Conservation (phyloP, 73 alveolate genomes). For the Tetrahymena thermophila region DNA sequence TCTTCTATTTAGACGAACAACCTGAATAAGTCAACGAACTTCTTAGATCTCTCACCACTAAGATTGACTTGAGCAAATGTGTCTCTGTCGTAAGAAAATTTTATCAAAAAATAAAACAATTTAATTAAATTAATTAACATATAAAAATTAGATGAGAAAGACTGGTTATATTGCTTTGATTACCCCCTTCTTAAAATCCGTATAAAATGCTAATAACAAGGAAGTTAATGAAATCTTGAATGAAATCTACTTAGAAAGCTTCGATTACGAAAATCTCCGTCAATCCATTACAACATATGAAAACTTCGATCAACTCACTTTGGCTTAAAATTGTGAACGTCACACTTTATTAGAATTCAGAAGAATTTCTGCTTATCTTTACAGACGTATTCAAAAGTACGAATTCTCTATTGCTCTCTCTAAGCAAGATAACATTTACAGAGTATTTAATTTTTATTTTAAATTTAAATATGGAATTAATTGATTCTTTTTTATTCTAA, state of each 20-base stretch:
- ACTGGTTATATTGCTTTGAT: constrained; percentile 86
- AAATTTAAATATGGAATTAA: neutral
- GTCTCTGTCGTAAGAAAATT: constrained; percentile 63
- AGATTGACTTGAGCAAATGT: constrained; percentile 87
- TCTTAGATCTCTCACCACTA: constrained; percentile 79
- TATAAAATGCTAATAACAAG: constrained; percentile 81
- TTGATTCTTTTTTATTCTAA: neutral
- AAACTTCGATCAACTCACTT: constrained; percentile 84
- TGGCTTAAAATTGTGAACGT: constrained; percentile 83
- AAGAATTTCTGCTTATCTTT: constrained; percentile 92
- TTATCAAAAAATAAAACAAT: neutral
- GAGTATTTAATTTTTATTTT: constrained; percentile 2
- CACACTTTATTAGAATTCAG: constrained; percentile 95
- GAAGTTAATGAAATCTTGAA: constrained; percentile 96
- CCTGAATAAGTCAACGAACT: constrained; percentile 95
- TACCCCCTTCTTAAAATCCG: constrained; percentile 88
- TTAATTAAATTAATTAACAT: neutral
- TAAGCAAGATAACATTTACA: constrained; percentile 85
- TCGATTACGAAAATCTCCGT: constrained; percentile 88
- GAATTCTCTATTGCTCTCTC: constrained; percentile 80
- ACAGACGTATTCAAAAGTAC: constrained; percentile 88
- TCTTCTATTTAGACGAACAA: constrained; percentile 94
- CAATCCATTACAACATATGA: constrained; percentile 84
- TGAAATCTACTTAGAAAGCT: constrained; percentile 91
- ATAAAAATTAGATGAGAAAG: constrained; percentile 56